These are phyloP conservation scores for Blastobotrys aristatus DNA, from an alignment of 1,139 yeast species.

Conservation along the genomic window DNA sequence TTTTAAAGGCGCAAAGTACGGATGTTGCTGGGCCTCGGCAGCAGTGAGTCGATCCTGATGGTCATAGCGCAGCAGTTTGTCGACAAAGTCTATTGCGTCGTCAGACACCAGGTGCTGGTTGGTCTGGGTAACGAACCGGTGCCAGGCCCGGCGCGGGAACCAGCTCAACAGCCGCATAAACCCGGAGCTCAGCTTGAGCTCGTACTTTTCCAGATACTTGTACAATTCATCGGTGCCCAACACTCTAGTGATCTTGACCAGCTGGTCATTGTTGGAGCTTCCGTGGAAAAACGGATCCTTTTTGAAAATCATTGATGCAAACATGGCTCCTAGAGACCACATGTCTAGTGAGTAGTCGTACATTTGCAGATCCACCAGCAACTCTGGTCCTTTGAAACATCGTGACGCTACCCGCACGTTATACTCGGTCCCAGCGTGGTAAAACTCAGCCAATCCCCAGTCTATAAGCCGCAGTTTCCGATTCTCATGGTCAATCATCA, in stretches of 20 bases:
- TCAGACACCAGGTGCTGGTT: constrained; percentile 65
- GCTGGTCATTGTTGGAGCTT: constrained; percentile 90
- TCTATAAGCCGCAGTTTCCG: constrained; percentile 77
- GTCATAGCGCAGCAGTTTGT: constrained; percentile 78
- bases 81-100: constrained; percentile 78
- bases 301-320: constrained; percentile 94
- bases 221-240: constrained; percentile 85
- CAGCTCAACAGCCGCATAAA: constrained; percentile 56
- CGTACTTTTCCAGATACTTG: constrained; percentile 69
- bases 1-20: constrained; percentile 44
- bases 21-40: constrained; percentile 87
- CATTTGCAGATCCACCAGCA: constrained; percentile 85
- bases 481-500: constrained; percentile 89
- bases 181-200: constrained; percentile 72
- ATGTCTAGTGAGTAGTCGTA: constrained; percentile 93
- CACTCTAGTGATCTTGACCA: constrained; percentile 90
- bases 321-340: constrained; percentile 97
- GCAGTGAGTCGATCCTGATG: constrained; percentile 96
- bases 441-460: constrained; percentile 98
- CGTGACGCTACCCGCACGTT: constrained; percentile 98
- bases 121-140: constrained; percentile 64
- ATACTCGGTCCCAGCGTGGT: constrained; percentile 90
- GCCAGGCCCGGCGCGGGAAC: constrained; percentile 88
- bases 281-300: constrained; percentile 98
- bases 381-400: constrained; percentile 96